Evolutionary conservation across 176 grass and related monocot species (phyloP).

Genomic region (Sorghum bicolor): Sorghum_bicolor_NCBIv3 NC_012873.2:65058501-65059000

Average conservation of each 20-base stretch:
- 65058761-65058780: conserved; percentile 85
- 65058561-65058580: conserved; percentile 56
- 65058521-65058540: conserved; percentile 90
- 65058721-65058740: conserved; percentile 63
- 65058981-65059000: conserved; percentile 81
- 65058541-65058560: conserved; percentile 81
- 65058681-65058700: conserved; percentile 41
- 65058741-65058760: conserved; percentile 85
- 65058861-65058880: conserved; percentile 88
- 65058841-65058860: conserved; percentile 73
- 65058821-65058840: conserved; percentile 86
- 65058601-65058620: conserved; percentile 97
- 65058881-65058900: conserved; percentile 41
- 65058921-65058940: conserved; percentile 94
- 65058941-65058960: conserved; percentile 76
- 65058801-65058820: conserved; percentile 93
- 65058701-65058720: conserved; percentile 50
- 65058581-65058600: conserved; percentile 53
- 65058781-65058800: conserved; percentile 75
- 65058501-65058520: conserved; percentile 81
- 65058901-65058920: conserved; percentile 72
- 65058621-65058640: conserved; percentile 52
- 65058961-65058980: conserved; percentile 91
- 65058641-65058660: conserved; percentile 24
- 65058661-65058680: conserved; percentile 40